phyloP scores from a whole-genome alignment of 2,329 filamentous ascomycete species.

The Cercospora nicotianae region DNA sequence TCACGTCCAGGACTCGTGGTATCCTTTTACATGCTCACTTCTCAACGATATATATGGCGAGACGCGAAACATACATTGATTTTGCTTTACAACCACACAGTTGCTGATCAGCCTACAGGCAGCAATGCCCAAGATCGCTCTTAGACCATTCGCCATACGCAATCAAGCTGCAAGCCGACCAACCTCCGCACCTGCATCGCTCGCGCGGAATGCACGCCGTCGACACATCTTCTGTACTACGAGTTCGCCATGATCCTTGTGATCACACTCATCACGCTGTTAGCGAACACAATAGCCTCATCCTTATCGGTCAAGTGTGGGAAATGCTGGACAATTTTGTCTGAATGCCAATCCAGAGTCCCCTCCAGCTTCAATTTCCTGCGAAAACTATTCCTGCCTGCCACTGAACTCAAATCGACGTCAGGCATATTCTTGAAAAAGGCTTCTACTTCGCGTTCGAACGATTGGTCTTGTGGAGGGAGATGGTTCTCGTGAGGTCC shows the following conservation, averaged over 20 bases:
- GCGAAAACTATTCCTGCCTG: not conserved
- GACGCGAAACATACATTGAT: no score
- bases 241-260: not conserved
- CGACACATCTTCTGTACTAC: slow-evolving; percentile 2
- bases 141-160: not conserved
- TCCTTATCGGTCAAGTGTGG: not conserved
- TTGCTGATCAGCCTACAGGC: no score
- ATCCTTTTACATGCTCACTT: no score
- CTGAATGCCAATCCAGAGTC: not conserved
- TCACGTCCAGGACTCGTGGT: no score
- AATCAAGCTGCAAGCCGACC: not conserved
- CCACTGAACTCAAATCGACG: not conserved
- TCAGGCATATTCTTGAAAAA: slow-evolving; percentile 5
- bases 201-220: not conserved
- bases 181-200: not conserved
- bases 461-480: not conserved
- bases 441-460: not conserved
- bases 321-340: slow-evolving; percentile 9
- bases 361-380: slow-evolving; percentile 3
- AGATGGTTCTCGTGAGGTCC: not conserved
- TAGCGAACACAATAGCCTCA: not conserved
- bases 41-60: no score
- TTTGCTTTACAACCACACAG: no score
- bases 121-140: no score
- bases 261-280: slow-evolving; percentile 2